Conservation (phyloP, 306 rosid genomes). For the Carpinus viminea region DNA sequence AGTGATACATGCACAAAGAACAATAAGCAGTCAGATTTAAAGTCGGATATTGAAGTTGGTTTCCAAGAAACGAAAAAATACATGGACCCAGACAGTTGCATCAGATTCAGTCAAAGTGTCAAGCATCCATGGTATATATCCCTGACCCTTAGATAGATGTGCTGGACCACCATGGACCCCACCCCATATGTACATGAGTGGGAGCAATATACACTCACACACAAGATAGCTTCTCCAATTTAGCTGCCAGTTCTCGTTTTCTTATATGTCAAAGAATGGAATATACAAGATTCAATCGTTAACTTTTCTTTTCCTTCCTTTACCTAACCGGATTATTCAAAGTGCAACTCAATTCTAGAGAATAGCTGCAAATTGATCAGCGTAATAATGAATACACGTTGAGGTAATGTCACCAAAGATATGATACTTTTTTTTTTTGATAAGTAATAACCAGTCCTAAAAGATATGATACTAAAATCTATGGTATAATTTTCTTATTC, state of each 20-base stretch:
- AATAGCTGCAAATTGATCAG: neutral
- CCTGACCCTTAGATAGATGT: neutral
- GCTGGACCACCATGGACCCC: neutral
- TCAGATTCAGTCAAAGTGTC: neutral
- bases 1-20: slow-evolving; percentile 7
- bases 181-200: neutral
- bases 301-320: neutral
- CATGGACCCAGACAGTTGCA: neutral
- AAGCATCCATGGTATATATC: neutral
- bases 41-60: neutral
- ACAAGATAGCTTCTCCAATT: neutral
- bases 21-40: neutral
- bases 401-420: neutral
- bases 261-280: neutral
- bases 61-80: neutral
- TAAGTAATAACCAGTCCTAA: too few species aligned
- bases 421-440: too few species aligned
- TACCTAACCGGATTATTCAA: neutral
- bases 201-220: neutral
- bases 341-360: neutral
- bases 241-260: neutral
- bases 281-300: neutral
- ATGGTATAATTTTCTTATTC: neutral
- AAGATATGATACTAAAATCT: neutral
- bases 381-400: neutral